phyloP scores from a whole-genome alignment of 2,329 filamentous ascomycete species.

The Cladobotryum protrusum region DNA sequence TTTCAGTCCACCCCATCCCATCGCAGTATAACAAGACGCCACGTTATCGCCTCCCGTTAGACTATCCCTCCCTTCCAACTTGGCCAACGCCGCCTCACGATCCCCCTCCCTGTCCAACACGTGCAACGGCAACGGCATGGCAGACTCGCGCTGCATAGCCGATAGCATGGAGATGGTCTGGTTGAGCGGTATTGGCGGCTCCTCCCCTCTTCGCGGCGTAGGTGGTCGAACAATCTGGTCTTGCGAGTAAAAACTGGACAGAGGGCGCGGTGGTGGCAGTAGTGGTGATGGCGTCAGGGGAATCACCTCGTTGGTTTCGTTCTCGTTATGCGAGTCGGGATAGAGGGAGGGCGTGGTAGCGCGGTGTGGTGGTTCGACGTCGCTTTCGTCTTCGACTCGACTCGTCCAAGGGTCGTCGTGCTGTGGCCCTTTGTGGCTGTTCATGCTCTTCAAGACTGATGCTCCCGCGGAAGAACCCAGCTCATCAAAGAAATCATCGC shows the following conservation, averaged over 20 bases:
- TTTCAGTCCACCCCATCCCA: slow-evolving; percentile 5
- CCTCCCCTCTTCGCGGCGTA: neutral
- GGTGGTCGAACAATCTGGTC: neutral
- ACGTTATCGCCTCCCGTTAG: neutral
- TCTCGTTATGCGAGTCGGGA: neutral
- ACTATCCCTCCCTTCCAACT: neutral
- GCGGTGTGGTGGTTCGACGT: neutral
- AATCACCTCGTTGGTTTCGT: neutral
- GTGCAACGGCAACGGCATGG: neutral
- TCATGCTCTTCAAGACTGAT: neutral
- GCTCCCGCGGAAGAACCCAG: too few species aligned
- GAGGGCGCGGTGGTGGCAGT: neutral
- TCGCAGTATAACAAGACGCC: slow-evolving; percentile 9
- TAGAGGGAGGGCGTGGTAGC: neutral
- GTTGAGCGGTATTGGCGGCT: neutral
- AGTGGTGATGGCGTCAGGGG: neutral
- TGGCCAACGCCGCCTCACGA: neutral
- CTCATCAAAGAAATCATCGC: neutral
- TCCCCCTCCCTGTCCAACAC: neutral
- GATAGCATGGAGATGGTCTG: neutral
- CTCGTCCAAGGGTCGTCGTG: neutral
- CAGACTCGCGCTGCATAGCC: neutral
- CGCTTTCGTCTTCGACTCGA: neutral
- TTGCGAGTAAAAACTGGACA: too few species aligned
- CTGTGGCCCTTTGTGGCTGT: neutral